Base-by-base conservation (phyloP, 2,329 filamentous ascomycete species). In the Aplosporella prunicola region DNA sequence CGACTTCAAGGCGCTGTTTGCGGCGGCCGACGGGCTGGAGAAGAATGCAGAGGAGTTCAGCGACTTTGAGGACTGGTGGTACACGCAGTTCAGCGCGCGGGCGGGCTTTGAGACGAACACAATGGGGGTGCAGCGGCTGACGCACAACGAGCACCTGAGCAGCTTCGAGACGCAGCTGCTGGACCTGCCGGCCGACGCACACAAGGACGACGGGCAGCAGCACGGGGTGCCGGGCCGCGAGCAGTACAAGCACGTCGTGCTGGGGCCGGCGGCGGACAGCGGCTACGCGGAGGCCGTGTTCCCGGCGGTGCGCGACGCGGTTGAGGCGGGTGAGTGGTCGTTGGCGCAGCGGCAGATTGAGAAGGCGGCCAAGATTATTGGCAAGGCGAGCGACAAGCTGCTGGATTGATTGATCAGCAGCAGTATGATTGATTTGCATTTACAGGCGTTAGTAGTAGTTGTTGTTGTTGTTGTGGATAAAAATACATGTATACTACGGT, bases 161-260 rank as follows among this genome's bases (percentile, higher is more conserved):
- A 67, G 68, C 35, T 94, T 98, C 53, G 91, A 98, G 56, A 81
- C 80, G 7, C 69, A 84, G 52, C 61, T 98, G 35, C 63, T 96
- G 18, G 91, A 98, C 62, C 55, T 87, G 35, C 76, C 80, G 27
- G 80, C 78, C 3, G 43, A 40, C 3, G 40, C 47, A 23, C 47
- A 60, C 6, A 55, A 57, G 20, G 44, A 51, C 2, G 44, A 40
- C 11, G 33, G 31, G 13, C 45, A 42, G 7, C 43, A 47, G 18
- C 55, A 61, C 45, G 87, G 87, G 42, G 82, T 93, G 4, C 83
- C 84, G 25, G 85, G 85, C 49, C 79, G 89, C 46, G 83, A 82
- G 5, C 91, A 96, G 62, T 98, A 87, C 70, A 94, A 93, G 60
- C 91, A 95, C 60, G 73, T 93, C 52, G 65, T 98, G 40, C 93